Evolutionary conservation across 441 rosid species (phyloP).

Genomic region (Eutrema salsugineum): DNA sequence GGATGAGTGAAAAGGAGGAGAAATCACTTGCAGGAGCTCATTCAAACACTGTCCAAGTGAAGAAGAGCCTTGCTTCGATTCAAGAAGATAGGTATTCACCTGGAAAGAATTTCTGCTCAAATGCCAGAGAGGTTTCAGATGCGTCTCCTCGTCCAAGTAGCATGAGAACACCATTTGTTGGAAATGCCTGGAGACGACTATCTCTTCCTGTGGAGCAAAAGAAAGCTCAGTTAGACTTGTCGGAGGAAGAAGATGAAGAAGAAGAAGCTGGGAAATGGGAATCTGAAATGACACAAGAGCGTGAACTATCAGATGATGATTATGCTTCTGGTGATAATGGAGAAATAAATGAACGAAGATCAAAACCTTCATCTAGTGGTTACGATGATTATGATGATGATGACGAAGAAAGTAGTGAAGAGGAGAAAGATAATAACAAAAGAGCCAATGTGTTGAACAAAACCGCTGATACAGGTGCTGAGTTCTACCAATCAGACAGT

Average conservation of each 20-base stretch:
- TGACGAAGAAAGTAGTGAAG: constrained; percentile 33
- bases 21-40: constrained; percentile 24
- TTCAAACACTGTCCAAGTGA: not conserved
- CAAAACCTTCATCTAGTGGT: constrained; percentile 29
- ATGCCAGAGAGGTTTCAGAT: constrained; percentile 30
- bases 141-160: constrained; percentile 31
- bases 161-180: constrained; percentile 24
- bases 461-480: constrained; percentile 24
- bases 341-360: constrained; percentile 37
- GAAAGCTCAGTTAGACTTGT: constrained; percentile 30
- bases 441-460: constrained; percentile 28
- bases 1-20: constrained; percentile 28
- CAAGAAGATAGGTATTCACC: constrained; percentile 29
- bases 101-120: constrained; percentile 16
- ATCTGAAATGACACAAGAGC: constrained; percentile 36
- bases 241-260: constrained; percentile 37
- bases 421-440: constrained; percentile 5
- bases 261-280: constrained; percentile 34
- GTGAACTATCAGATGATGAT: constrained; percentile 31
- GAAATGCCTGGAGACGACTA: constrained; percentile 33
- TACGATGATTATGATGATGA: constrained; percentile 25
- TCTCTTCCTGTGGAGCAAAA: constrained; percentile 28
- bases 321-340: constrained; percentile 23
- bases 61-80: constrained; percentile 29
- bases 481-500: constrained; percentile 37